These are phyloP conservation scores for Hura crepitans DNA, from an alignment of 441 rosid species.

Conservation along the genomic window DNA sequence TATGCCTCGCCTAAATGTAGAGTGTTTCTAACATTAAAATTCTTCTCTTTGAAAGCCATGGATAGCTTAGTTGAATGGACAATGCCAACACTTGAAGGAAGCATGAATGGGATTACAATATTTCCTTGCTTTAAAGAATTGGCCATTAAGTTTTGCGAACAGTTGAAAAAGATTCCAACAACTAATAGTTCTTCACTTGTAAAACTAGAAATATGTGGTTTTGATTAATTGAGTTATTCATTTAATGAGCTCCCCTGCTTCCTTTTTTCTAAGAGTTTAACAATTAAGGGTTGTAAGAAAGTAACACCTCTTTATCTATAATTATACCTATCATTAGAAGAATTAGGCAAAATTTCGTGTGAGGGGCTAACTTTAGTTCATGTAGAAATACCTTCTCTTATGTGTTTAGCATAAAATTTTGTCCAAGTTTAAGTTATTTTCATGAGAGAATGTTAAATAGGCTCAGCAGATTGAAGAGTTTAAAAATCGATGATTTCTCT, in stretches of 20 bases:
- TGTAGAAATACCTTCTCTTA: too few relatives aligned
- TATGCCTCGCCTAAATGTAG: too few relatives aligned
- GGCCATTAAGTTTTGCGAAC: neutral
- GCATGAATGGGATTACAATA: neutral
- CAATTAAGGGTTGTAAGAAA: neutral
- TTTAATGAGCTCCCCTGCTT: constrained; percentile 8
- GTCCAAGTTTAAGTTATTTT: neutral
- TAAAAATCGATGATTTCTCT: constrained; percentile 20
- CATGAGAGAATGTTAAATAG: neutral
- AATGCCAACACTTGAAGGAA: neutral
- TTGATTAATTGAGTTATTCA: constrained; percentile 5
- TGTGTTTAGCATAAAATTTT: too few relatives aligned
- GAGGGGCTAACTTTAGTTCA: constrained; percentile 5
- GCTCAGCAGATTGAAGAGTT: constrained; percentile 17
- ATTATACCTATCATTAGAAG: constrained; percentile 18
- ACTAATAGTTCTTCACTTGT: constrained; percentile 10
- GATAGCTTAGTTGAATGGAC: constrained; percentile 9
- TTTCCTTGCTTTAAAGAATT: constrained; percentile 16
- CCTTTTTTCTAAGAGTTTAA: constrained; percentile 15
- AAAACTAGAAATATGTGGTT: constrained; percentile 9
- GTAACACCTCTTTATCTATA: constrained; percentile 6
- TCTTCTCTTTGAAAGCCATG: neutral
- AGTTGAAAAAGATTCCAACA: neutral
- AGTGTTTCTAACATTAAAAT: constrained; percentile 24
- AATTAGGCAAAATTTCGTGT: constrained; percentile 3